Percentiles rank a stretch among this genome's conserved stretches.
phyloP scores from a whole-genome alignment of 306 rosid species.

The Quercus agrifolia region DNA sequence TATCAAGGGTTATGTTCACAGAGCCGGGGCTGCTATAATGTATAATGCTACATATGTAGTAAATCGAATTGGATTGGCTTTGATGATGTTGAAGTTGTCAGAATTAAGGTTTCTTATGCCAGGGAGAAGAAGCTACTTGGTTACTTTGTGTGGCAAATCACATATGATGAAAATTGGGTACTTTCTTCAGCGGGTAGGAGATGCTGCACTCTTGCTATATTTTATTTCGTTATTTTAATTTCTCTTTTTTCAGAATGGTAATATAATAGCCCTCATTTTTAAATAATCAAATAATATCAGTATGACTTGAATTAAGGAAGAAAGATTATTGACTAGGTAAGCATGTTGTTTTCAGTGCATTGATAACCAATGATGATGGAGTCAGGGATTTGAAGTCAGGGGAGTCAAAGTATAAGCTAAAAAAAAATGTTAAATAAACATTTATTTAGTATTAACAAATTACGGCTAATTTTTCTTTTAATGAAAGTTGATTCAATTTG shows the following conservation, averaged over 20 bases:
- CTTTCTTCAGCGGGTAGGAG: conserved; percentile 41
- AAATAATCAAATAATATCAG: neutral
- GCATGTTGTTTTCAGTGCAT: too few relatives aligned
- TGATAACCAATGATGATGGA: too few relatives aligned
- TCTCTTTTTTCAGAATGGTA: too few relatives aligned
- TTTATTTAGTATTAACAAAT: too few relatives aligned
- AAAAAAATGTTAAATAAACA: too few relatives aligned
- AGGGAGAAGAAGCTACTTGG: conserved; percentile 30
- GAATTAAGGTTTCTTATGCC: conserved; percentile 38
- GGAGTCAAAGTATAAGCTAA: too few relatives aligned
- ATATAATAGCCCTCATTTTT: too few relatives aligned
- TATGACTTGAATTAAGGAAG: neutral
- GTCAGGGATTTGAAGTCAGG: too few relatives aligned
- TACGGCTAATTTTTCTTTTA: too few relatives aligned
- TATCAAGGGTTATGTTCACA: conserved; percentile 7
- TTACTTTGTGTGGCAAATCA: conserved; percentile 27
- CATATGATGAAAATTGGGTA: conserved; percentile 37
- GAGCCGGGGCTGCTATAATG: neutral
- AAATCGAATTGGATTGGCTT: conserved; percentile 39
- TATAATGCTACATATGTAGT: conserved; percentile 32
- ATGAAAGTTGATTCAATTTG: too few relatives aligned
- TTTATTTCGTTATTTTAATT: too few relatives aligned
- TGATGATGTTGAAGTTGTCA: conserved; percentile 41
- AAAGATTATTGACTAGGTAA: too few relatives aligned
- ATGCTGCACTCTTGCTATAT: neutral